Conservation (phyloP, 768 basidiomycete genomes). For the Hypholoma fasciculare region DNA sequence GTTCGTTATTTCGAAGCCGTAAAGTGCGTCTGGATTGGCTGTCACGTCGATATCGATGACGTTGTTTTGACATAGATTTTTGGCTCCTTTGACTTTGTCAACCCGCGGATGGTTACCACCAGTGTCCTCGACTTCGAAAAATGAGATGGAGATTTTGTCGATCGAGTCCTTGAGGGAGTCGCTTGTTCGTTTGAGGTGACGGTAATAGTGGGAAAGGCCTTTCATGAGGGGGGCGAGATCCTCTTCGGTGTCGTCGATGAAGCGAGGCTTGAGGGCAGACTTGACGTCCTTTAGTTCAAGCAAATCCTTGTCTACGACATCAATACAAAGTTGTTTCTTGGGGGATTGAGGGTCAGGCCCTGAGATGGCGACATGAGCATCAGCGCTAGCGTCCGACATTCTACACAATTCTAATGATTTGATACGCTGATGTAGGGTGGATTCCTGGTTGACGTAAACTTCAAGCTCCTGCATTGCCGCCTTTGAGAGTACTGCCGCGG, state of each 20-base stretch:
- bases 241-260: background rate
- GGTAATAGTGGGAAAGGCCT: background rate
- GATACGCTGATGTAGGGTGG: too few relatives aligned
- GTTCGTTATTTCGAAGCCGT: background rate
- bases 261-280: background rate
- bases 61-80: background rate
- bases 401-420: too few relatives aligned
- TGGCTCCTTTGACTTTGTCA: background rate
- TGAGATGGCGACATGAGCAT: background rate
- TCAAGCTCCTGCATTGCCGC: background rate
- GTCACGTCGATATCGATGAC: background rate
- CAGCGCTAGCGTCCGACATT: background rate
- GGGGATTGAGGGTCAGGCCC: background rate
- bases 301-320: background rate
- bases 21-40: background rate
- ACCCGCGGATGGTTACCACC: background rate
- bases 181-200: background rate
- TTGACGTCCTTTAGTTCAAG: background rate
- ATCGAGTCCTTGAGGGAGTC: background rate
- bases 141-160: background rate
- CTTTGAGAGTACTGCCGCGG: background rate
- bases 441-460: background rate
- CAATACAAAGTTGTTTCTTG: background rate
- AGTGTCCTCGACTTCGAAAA: background rate
- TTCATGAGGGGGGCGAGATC: background rate